Evolutionary conservation across 805 yeast genomes (phyloP).

Genomic region (Kodamaea kaohsiungensis): DNA sequence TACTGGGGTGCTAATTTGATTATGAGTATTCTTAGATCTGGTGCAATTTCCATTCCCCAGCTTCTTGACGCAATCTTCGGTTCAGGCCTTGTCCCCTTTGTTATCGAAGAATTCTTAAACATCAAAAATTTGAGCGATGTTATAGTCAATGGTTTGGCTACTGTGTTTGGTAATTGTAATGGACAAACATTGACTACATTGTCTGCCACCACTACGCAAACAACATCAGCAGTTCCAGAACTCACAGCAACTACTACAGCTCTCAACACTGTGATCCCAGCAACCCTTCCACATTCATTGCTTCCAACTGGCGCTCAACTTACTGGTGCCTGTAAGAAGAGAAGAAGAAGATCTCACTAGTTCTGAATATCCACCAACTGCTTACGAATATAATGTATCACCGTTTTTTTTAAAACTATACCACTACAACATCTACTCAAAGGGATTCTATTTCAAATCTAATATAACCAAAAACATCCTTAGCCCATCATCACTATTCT

Average conservation of each 20-base stretch:
- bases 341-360: slow-evolving; percentile 30
- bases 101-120: slow-evolving; percentile 41
- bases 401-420: background rate
- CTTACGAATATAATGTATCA: background rate
- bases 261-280: slow-evolving; percentile 3
- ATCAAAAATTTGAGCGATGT: slow-evolving; percentile 39
- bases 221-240: slow-evolving; percentile 16
- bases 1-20: slow-evolving; percentile 40
- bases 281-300: slow-evolving; percentile 1
- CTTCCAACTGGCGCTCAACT: background rate
- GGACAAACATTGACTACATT: slow-evolving; percentile 27
- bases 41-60: slow-evolving; percentile 28
- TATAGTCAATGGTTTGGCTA: slow-evolving; percentile 43
- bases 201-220: slow-evolving; percentile 26
- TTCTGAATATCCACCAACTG: background rate
- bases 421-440: background rate
- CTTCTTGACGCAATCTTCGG: slow-evolving; percentile 30
- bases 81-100: slow-evolving; percentile 40
- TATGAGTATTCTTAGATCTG: slow-evolving; percentile 26
- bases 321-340: slow-evolving; percentile 17
- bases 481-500: background rate
- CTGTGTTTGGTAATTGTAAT: slow-evolving; percentile 41
- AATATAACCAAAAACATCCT: background rate
- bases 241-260: slow-evolving; percentile 13
- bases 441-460: background rate